These are phyloP conservation scores for Penicillium atrosanguineum DNA, from an alignment of 495 filamentous ascomycete species.

Conservation along the genomic window DNA sequence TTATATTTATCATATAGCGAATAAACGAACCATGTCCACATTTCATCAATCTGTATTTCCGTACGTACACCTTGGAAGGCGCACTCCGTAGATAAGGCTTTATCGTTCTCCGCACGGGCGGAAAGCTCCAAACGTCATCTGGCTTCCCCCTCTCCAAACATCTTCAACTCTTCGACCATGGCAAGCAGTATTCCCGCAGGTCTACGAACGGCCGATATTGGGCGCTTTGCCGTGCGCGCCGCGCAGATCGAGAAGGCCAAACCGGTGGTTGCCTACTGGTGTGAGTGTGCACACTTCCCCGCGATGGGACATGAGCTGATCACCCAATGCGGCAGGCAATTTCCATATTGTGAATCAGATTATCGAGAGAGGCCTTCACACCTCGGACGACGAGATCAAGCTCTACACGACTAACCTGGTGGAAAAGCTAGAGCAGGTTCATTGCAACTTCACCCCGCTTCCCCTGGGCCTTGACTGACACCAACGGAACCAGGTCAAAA, in stretches of 20 bases:
- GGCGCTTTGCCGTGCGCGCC: constrained; percentile 75
- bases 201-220: constrained; percentile 73
- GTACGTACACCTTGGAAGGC: too few species aligned
- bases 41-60: too few species aligned
- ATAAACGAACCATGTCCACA: background rate
- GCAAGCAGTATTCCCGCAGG: constrained; percentile 68
- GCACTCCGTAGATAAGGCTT: constrained; percentile 4
- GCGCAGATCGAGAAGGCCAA: constrained; percentile 79
- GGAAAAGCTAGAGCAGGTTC: constrained; percentile 86
- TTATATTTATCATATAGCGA: background rate
- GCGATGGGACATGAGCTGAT: constrained; percentile 10
- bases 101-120: constrained; percentile 29
- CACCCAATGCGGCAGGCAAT: constrained; percentile 57
- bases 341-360: constrained; percentile 94
- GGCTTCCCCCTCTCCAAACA: background rate
- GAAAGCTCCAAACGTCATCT: constrained; percentile 30
- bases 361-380: constrained; percentile 74
- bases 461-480: background rate
- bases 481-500: constrained; percentile 58
- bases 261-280: constrained; percentile 91
- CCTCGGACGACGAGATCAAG: constrained; percentile 67
- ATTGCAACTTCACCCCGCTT: constrained; percentile 9
- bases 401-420: constrained; percentile 78
- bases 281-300: constrained; percentile 52
- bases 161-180: constrained; percentile 48